These are phyloP conservation scores for Naganishia onofrii DNA, from an alignment of 768 basidiomycete genomes.

Conservation along the genomic window DNA sequence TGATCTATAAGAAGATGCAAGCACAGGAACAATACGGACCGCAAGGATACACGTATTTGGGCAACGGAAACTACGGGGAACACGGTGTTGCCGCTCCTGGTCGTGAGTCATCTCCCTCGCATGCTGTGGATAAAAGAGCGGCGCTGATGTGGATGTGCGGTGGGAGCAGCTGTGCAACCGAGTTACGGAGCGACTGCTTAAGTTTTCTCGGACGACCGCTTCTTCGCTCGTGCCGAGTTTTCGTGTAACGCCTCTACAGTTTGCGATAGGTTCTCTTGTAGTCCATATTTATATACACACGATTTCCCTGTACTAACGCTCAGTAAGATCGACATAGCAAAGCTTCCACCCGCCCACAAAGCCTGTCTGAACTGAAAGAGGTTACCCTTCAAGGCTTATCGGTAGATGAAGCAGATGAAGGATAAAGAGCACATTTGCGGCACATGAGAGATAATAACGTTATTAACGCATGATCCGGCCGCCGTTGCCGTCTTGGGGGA, in stretches of 20 bases:
- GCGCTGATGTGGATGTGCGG: background rate
- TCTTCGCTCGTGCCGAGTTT: background rate
- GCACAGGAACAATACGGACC: constrained; percentile 47
- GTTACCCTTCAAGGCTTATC: too few species aligned
- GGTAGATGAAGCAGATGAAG: too few species aligned
- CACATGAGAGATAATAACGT: background rate
- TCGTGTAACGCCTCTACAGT: background rate
- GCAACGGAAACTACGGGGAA: constrained; percentile 45
- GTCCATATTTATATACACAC: too few species aligned
- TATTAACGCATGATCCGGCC: background rate
- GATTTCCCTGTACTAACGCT: too few species aligned
- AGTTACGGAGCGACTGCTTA: constrained; percentile 8
- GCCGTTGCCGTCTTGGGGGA: background rate
- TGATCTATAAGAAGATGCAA: constrained; percentile 44
- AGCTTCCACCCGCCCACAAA: too few species aligned
- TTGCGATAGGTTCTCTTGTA: background rate
- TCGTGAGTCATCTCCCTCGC: background rate
- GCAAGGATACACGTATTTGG: constrained; percentile 42
- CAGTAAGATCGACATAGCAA: too few species aligned
- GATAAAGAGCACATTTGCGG: too few species aligned
- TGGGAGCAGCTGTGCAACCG: background rate
- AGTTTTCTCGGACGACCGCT: background rate
- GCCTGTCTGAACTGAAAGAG: too few species aligned
- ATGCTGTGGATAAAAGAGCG: background rate
- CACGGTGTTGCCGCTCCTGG: background rate